A percentile compares a stretch with the other conserved stretches of the same genome.
Conservation (phyloP, 352 stramenopile species). For the Plasmopara muralis region DNA sequence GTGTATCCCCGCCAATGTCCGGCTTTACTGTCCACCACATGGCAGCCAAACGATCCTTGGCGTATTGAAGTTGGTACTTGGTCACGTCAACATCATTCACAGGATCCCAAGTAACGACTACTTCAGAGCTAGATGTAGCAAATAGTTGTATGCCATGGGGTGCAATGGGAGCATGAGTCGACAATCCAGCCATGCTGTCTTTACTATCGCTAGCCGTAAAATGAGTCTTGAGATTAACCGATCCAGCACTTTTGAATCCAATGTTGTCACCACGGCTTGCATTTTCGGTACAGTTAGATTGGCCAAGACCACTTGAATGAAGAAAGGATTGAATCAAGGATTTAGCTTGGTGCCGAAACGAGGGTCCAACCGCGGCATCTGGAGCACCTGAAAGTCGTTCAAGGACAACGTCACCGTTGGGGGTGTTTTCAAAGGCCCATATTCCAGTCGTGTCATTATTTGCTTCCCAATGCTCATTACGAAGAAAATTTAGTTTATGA, state of each 20-base stretch:
- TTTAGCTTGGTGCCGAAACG: slow-evolving; percentile 64
- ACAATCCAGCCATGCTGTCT: not conserved
- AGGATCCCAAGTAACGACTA: slow-evolving; percentile 72
- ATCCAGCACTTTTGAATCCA: slow-evolving; percentile 14
- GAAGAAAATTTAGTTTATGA: slow-evolving; percentile 19
- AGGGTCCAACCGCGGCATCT: slow-evolving; percentile 19
- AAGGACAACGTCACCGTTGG: slow-evolving; percentile 47
- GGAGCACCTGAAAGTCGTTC: slow-evolving; percentile 50
- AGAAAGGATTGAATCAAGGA: slow-evolving; percentile 61
- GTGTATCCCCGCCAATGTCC: slow-evolving; percentile 48
- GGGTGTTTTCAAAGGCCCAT: slow-evolving; percentile 65
- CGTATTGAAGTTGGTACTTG: slow-evolving; percentile 80
- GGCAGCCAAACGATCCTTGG: slow-evolving; percentile 66
- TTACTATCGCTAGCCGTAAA: slow-evolving; percentile 18
- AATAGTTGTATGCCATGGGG: slow-evolving; percentile 59
- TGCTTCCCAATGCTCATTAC: slow-evolving; percentile 22
- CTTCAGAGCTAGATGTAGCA: slow-evolving; percentile 43
- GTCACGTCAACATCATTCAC: slow-evolving; percentile 45
- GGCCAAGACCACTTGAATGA: slow-evolving; percentile 35
- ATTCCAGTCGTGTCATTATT: slow-evolving; percentile 35
- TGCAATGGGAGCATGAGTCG: slow-evolving; percentile 17
- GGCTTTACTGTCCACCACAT: slow-evolving; percentile 78
- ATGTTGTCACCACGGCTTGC: slow-evolving; percentile 8
- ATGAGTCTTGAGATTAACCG: slow-evolving; percentile 17
- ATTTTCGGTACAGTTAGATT: slow-evolving; percentile 5